These are phyloP conservation scores for Annulohypoxylon truncatum DNA, from an alignment of 2,329 filamentous ascomycete genomes.

Conservation along the genomic window DNA sequence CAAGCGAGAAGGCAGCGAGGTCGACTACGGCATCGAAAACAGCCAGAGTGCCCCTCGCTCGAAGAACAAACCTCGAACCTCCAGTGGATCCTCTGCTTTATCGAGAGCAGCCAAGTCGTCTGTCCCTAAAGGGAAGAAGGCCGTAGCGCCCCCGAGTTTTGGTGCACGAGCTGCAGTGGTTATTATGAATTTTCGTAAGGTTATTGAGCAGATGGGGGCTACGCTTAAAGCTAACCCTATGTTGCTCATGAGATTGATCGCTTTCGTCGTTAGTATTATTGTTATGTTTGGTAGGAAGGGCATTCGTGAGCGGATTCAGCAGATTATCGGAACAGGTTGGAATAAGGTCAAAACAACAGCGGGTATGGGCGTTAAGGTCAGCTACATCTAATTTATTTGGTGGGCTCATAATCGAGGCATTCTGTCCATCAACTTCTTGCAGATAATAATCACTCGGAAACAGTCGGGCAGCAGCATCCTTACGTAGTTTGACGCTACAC, in stretches of 20 bases:
- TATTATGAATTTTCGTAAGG: conserved; percentile 62
- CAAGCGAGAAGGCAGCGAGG: conserved; percentile 66
- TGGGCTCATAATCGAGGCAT: conserved; percentile 26
- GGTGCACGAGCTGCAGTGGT: conserved; percentile 64
- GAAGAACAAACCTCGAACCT: conserved; percentile 48
- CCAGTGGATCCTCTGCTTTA: conserved; percentile 49
- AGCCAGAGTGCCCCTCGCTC: conserved; percentile 55
- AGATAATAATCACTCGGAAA: conserved; percentile 41
- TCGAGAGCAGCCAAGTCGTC: conserved; percentile 49
- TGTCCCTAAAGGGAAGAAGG: conserved; percentile 50
- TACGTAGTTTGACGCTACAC: conserved; percentile 18
- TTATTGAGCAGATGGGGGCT: conserved; percentile 63
- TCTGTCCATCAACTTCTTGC: conserved; percentile 39
- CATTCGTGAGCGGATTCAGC: conserved; percentile 78
- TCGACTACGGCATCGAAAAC: conserved; percentile 76
- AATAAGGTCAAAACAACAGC: conserved; percentile 84
- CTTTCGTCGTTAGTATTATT: conserved; percentile 83
- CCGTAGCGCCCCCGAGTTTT: conserved; percentile 52
- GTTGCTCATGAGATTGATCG: conserved; percentile 70
- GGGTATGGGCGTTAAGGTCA: conserved; percentile 97
- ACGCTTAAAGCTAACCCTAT: conserved; percentile 68
- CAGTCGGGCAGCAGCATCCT: conserved; percentile 11
- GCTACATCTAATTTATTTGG: conserved; percentile 78
- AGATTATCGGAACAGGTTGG: conserved; percentile 77
- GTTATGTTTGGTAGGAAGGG: conserved; percentile 80